Base-by-base conservation (phyloP, 164 flowering plant species). In the Dillenia turbinata region DNA sequence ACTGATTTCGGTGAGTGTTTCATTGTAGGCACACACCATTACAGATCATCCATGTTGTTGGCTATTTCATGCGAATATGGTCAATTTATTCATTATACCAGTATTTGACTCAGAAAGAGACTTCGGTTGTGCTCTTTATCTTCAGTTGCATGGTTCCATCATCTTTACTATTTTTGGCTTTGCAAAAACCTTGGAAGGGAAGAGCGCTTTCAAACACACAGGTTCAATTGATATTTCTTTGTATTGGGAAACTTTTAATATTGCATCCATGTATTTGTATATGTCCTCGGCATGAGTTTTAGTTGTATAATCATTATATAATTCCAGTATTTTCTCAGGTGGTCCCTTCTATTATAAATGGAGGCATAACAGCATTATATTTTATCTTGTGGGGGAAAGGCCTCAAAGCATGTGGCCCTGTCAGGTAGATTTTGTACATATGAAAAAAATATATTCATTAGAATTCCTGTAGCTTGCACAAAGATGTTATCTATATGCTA, bases 161-260 rank as follows among this genome's bases (percentile, higher is more conserved):
- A 51, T 73, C 90, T 13, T 59, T 89, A 57, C 12, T 87, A 58
- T 88, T 94, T 77, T 69, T 94, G 56, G 63, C 71, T 58, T 57
- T 83, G 75, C 99, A 91, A 76, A 94, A 85, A 73, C 99, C 99
- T 65, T 94, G 99, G 99, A 94, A 83, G 69, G 99, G 99, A 44
- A 81, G 96, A 59, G 68, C 97, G 12, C 93, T 94, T 45, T 73
- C 95, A 56, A 94, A 80, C 71, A 69, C 87, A 51, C 99, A 94
- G 97, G 97, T 82, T 67, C 44, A 54, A 44, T 50, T 44, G 47
- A 2, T 17, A 22, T 66, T 47, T 14, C n/a, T 50, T 44, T 47
- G 12, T 15, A 26, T n/a, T 2, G 3, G 40, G 40, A 26, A 26
- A 26, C 40, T 26, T 26, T 1, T 26, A 5, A 26, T 26, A 26